These are phyloP conservation scores for Fusarium sp. DNA, from an alignment of 2,329 filamentous ascomycete genomes.

Conservation along the genomic window DNA sequence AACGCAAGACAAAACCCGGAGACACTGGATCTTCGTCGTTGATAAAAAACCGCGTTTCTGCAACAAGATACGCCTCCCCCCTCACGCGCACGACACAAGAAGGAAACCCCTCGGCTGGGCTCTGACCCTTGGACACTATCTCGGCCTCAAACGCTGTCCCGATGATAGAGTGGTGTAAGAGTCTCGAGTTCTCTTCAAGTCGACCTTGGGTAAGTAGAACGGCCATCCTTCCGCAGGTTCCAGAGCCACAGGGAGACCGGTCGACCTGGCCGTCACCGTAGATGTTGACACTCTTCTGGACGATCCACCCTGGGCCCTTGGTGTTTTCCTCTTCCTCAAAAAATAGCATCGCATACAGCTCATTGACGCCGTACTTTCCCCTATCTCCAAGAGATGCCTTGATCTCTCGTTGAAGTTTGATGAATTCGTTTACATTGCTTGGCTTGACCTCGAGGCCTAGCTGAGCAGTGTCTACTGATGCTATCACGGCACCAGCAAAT, in stretches of 20 bases:
- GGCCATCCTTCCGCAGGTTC: background rate
- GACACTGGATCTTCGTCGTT: background rate
- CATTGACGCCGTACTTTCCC: background rate
- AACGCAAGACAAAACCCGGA: background rate
- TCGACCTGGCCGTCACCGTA: background rate
- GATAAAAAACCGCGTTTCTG: background rate
- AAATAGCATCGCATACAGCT: background rate
- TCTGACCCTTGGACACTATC: background rate
- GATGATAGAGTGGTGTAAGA: background rate
- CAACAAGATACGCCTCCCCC: background rate
- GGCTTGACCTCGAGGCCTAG: background rate
- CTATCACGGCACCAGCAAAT: constrained; percentile 18
- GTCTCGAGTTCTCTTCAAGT: background rate
- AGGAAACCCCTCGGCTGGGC: background rate
- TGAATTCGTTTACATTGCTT: background rate
- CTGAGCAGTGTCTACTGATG: background rate
- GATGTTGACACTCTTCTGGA: background rate
- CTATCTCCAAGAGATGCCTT: background rate
- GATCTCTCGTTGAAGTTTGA: background rate
- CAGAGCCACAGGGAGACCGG: background rate
- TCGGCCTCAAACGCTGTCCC: background rate
- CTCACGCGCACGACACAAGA: background rate
- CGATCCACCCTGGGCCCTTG: background rate
- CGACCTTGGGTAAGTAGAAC: background rate
- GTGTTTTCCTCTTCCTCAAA: background rate